Evolutionary conservation across 345 rosid species (phyloP).

Genomic region (Schrenkiella parvula): DNA sequence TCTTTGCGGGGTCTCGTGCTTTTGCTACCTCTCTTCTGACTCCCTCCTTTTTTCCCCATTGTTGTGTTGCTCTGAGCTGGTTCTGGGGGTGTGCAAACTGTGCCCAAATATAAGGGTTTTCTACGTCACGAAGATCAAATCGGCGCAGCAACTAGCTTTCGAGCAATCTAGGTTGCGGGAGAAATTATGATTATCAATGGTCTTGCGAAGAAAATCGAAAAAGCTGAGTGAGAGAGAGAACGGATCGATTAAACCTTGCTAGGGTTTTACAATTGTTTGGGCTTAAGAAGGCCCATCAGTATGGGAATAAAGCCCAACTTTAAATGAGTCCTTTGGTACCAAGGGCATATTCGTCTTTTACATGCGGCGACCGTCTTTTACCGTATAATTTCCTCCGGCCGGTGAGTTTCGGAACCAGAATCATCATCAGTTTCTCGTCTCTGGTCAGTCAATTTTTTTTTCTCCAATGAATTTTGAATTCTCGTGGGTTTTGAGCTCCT

Average conservation of each 20-base stretch:
- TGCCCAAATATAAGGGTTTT: not conserved
- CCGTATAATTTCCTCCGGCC: conserved; percentile 15
- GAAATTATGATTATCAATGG: not conserved
- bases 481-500: not conserved
- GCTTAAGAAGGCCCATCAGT: not conserved
- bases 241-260: conserved; percentile 6
- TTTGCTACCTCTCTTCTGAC: conserved; percentile 39
- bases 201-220: not conserved
- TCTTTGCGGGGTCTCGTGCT: conserved; percentile 40
- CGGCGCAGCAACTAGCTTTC: not conserved
- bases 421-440: conserved; percentile 25
- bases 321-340: not conserved
- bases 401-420: conserved; percentile 21
- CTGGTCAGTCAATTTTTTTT: conserved; percentile 9
- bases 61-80: not conserved
- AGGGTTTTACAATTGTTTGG: conserved; percentile 27
- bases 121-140: not conserved
- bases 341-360: conserved; percentile 6
- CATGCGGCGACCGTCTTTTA: not conserved
- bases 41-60: conserved; percentile 64
- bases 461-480: not conserved
- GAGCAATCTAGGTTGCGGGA: not conserved
- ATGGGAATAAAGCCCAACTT: not conserved
- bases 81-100: not conserved
- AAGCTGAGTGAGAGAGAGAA: not conserved